phyloP scores from a whole-genome alignment of 768 basidiomycete species.

The Amanita pallidorosea region DNA sequence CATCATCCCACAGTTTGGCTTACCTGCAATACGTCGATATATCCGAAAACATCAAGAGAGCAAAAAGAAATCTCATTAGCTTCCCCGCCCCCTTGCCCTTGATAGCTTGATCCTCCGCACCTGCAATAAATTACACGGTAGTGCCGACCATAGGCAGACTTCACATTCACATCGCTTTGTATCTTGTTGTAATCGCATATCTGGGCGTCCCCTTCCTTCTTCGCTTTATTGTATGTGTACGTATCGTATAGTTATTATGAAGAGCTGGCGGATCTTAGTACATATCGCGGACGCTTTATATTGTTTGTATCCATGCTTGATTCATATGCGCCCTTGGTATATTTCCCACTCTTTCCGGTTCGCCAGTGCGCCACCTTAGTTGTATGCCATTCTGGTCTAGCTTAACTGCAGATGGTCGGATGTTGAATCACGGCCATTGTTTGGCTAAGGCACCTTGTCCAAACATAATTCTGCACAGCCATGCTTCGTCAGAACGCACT shows the following conservation, averaged over 20 bases:
- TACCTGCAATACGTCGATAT: constrained; percentile 47
- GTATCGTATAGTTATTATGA: neutral
- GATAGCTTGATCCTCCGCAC: neutral
- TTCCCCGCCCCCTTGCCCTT: neutral
- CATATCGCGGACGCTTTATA: no score
- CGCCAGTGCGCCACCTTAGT: neutral
- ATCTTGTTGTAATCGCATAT: neutral
- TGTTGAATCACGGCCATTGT: neutral
- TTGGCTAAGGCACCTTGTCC: neutral
- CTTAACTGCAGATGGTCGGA: neutral
- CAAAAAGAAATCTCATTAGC: constrained; percentile 23
- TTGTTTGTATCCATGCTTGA: neutral
- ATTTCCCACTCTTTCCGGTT: neutral
- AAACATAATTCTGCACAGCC: constrained; percentile 1
- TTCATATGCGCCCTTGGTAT: neutral
- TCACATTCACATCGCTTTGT: neutral
- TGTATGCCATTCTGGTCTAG: neutral
- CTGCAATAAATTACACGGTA: neutral
- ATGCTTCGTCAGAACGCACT: neutral
- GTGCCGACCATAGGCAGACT: neutral
- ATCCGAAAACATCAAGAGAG: constrained; percentile 26
- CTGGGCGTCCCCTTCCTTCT: neutral
- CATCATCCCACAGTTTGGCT: constrained; percentile 43
- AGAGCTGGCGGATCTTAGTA: no score
- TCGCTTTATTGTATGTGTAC: neutral